These are phyloP conservation scores for Suillus alpinus DNA, from an alignment of 768 basidiomycete species.

Conservation along the genomic window DNA sequence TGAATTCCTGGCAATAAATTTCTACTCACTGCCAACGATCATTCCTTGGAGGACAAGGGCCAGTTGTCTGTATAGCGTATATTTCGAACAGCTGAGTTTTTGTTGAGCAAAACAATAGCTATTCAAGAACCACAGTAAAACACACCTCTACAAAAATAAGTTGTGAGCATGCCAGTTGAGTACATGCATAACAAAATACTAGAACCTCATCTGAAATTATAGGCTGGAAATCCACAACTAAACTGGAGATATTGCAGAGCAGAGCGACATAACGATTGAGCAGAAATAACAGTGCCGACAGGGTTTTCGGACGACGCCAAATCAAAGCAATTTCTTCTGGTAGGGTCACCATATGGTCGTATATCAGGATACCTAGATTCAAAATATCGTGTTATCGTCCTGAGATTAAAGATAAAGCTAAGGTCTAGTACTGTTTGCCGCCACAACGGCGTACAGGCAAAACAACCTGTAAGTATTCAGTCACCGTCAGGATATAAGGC, in stretches of 20 bases:
- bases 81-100: slow-evolving; percentile 37
- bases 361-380: slow-evolving; percentile 27
- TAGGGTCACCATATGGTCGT: slow-evolving; percentile 30
- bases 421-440: neutral
- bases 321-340: slow-evolving; percentile 40
- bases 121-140: neutral
- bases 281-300: slow-evolving; percentile 44
- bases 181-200: neutral
- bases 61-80: slow-evolving; percentile 38
- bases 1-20: neutral
- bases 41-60: slow-evolving; percentile 44
- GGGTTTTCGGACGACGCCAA: slow-evolving; percentile 41
- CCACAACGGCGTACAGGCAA: neutral
- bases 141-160: slow-evolving; percentile 6
- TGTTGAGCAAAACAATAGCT: neutral
- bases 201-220: slow-evolving; percentile 2
- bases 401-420: neutral
- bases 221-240: slow-evolving; percentile 26
- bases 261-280: slow-evolving; percentile 48
- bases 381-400: neutral
- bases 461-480: neutral
- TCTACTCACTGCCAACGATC: slow-evolving; percentile 41
- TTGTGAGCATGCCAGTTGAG: neutral
- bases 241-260: slow-evolving; percentile 34
- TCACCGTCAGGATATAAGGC: neutral